Base-by-base conservation (phyloP, 306 rosid genomes). In the Ammopiptanthus mongolicus region DNA sequence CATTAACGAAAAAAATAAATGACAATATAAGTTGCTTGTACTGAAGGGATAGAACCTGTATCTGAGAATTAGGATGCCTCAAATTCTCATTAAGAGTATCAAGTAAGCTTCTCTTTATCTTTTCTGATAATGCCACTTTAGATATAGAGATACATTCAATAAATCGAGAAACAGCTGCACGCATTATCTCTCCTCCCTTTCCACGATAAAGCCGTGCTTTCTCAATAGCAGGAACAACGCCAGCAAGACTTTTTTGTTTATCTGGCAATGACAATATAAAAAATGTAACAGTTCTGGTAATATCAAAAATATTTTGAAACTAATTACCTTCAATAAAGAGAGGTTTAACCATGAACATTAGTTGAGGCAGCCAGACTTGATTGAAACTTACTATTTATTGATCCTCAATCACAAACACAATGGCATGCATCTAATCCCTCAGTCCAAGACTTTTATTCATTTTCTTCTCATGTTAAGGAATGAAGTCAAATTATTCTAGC, bases 181-280 rank as follows among this genome's bases (percentile, higher is more conserved):
- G 99, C 97, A 95, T 92, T 80, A 95, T 92, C 86, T 92, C 97
- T 78, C 99, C 97, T 78, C 99, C 99, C 85, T 90, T 95, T 81
- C 99, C 97, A 72, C 97, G 92, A 84, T 92, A 95, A 75, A 92
- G 90, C 1, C 96, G 91, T 73, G 96, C 99, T 85, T 92, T 95
- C 87, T 88, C 97, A 51, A 92, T 92, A 36, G 91, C 88, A 60
- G 97, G 96, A 73, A 92, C 92, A 37, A 92, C 85, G 61, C 88
- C 89, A 73, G 97, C 91, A 81, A 92, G 84, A 80, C 42, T 79
- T 69, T 87, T 89, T 75, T 92, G 93, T 66, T 75, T 88, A 79
- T 90, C 99, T 95, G 87, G 29, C 68, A 76, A 60, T 55, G 71
- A 75, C 81, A 85, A 44, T 58, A 61, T 41, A 22, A 62, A 72